Evolutionary conservation across 176 grass and related monocot genomes (phyloP), one percentile per base, ranked within the genome.

Genomic region (Panicum miliaceum): DNA sequence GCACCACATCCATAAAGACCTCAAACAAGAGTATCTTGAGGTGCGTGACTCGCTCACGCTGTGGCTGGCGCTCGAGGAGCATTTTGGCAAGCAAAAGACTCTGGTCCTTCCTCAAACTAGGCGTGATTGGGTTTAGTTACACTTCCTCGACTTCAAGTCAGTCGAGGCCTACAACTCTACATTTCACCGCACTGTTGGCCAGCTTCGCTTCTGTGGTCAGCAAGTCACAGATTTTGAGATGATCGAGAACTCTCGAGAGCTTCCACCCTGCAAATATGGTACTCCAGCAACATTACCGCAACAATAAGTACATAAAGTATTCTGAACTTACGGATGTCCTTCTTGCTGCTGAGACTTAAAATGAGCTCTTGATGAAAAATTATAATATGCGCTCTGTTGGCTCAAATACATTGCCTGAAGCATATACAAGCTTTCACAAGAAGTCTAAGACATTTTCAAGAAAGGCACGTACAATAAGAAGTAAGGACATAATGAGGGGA

Each of bases 251-350:
- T 3, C 68, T 46, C 38, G 38, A 69, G 22, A 71, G 22, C 1
- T 45, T 71, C 40, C 68, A 71, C 1, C 41, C 41, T 26, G 3
- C 68, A 2, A 46, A 71, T n/a, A 71, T 71, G 22, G 40, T 71
- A 25, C 68, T 71, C 41, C 41, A 71, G 22, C 68, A 71, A 41
- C 65, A 68, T 36, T 71, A 45, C 20, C 41, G 22, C 6, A 25
- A 71, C 38, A 71, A 71, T n/a, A 71, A 46, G 68, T 71, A 71
- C 68, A 46, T 0, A 12, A 71, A 71, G n/a, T 71, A 71, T n/a
- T 71, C 10, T 71, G 68, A 71, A 45, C 41, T 71, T 0, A 46
- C 46, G 1, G 34, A 64, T 34, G 61, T 64, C 4, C 27, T 64
- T 4, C 12, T 64, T 13, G 60, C 64, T 38, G 34, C 34, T 38